Evolutionary conservation across 2,329 filamentous ascomycete species (phyloP), one percentile per base, ranked within the genome.

Genomic region (Amylocarpus encephaloides): DNA sequence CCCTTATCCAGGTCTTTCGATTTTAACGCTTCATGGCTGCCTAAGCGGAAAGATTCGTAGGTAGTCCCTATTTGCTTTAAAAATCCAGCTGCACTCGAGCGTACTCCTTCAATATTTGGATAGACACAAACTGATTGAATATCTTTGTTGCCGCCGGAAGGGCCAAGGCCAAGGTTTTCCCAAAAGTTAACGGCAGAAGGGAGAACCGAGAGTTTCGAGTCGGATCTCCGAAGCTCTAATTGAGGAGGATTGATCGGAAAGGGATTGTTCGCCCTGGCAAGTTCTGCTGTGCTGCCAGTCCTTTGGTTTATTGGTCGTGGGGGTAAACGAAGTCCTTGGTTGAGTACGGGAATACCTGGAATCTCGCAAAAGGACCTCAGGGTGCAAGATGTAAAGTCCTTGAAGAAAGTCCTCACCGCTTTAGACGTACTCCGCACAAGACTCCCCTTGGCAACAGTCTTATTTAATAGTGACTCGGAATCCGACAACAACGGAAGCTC

Each of bases 111-210:
- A 59, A 79, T 79, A 45, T 77, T 72, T 0, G 88, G 87, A 55
- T 84, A 86, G 1, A 93, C 71, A 62, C 85, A 88, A 43, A 88
- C 77, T 0, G 82, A 78, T 33, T 77, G 75, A 29, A 93, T 71
- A 53, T 92, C 80, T 65, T 94, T 94, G 6, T 73, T 63, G 0
- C 86, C 85, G 51, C 80, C 80, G 7, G 80, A 79, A 3, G 88
- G 88, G 1, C 80, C 80, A 1, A 95, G 73, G 0, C 87, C 86
- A 15, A 94, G 71, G 42, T 83, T 82, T 63, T 93, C 88, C 89
- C 88, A 94, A 62, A 93, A 95, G 1, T 77, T 71, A 16, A 92
- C 71, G 0, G 86, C 85, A 0, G 87, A 79, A 1, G 88, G 86
- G 18, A 92, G 72, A 35, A 94, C 73, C 10, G 89, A 88, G 49